Conservation (phyloP, 73 alveolate species). For the Tetrahymena thermophila region DNA sequence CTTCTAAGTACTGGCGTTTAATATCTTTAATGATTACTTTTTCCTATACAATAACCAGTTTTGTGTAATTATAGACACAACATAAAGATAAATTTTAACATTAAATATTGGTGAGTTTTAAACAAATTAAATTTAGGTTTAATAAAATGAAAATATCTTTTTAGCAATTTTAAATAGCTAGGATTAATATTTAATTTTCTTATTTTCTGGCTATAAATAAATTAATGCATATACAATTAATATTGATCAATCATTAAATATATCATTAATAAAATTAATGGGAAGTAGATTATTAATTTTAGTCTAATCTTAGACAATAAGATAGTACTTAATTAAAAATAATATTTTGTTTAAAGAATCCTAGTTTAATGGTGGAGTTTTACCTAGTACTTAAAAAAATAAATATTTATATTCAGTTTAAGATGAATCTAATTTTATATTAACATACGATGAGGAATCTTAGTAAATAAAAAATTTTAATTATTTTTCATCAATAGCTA, state of each 20-base stretch:
- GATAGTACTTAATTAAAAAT: no score
- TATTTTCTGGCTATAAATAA: not conserved
- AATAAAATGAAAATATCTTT: no score
- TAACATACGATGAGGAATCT: not conserved
- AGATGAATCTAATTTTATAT: not conserved
- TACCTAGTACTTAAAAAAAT: not conserved
- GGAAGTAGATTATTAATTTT: not conserved
- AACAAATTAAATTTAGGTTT: not conserved
- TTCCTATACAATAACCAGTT: no score
- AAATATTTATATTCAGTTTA: no score
- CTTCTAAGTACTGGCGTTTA: not conserved
- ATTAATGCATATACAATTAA: not conserved
- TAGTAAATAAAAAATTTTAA: no score
- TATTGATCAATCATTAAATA: not conserved
- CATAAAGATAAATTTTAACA: not conserved
- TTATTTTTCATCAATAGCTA: not conserved
- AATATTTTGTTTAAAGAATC: not conserved
- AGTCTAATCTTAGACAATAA: not conserved
- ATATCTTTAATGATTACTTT: not conserved
- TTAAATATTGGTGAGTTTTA: not conserved
- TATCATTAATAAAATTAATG: not conserved
- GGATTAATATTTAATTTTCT: not conserved
- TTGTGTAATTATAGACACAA: not conserved
- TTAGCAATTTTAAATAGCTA: no score
- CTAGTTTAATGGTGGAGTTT: not conserved